These are phyloP conservation scores for Pseudonectria foliicola DNA, from an alignment of 2,329 filamentous ascomycete genomes.

Conservation along the genomic window DNA sequence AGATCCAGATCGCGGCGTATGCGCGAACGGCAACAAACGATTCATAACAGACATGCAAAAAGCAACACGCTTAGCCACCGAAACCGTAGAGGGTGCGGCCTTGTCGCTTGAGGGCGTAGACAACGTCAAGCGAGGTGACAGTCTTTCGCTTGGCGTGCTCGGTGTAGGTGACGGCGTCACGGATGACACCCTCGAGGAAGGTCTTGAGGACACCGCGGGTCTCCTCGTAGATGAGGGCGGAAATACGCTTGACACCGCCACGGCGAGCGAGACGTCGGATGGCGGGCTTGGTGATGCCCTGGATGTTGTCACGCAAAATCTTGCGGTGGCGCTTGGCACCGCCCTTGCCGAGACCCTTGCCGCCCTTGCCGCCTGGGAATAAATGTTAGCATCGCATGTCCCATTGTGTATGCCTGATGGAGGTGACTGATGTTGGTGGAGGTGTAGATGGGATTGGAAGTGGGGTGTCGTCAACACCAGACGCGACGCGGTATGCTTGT, in stretches of 20 bases:
- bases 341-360: constrained; percentile 96
- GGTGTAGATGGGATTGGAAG: not conserved
- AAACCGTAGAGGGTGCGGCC: constrained; percentile 74
- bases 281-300: constrained; percentile 97
- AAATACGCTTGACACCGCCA: constrained; percentile 99
- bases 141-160: constrained; percentile 95
- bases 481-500: too few relatives aligned
- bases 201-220: constrained; percentile 71
- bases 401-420: too few relatives aligned
- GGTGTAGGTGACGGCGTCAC: constrained; percentile 75
- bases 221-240: constrained; percentile 80
- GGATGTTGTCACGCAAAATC: constrained; percentile 99
- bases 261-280: constrained; percentile 97
- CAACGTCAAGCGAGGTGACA: constrained; percentile 61
- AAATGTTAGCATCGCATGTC: constrained; percentile 36
- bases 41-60: constrained; percentile 31
- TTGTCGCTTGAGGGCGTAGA: constrained; percentile 59
- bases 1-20: constrained; percentile 10
- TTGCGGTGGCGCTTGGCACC: constrained; percentile 98
- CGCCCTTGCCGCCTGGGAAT: constrained; percentile 76
- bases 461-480: not conserved
- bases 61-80: constrained; percentile 57
- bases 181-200: constrained; percentile 70
- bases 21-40: constrained; percentile 17
- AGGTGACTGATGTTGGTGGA: not conserved